Conservation (phyloP, 345 rosid genomes). For the Brassica cretica region DNA sequence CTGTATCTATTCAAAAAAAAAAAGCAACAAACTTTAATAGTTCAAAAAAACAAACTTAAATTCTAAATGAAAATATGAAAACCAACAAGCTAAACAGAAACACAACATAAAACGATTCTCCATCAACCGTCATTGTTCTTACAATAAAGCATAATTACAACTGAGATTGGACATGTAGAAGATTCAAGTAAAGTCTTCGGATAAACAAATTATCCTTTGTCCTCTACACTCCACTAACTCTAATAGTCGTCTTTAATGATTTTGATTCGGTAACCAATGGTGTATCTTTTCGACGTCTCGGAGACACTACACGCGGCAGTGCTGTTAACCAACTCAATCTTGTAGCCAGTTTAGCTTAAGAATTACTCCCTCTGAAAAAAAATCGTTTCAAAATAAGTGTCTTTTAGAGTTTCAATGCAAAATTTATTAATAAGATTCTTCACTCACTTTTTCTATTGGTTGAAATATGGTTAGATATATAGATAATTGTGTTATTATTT, state of each 20-base stretch:
- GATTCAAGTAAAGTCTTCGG: not conserved
- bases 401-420: no score
- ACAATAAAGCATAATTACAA: not conserved
- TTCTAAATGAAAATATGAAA: not conserved
- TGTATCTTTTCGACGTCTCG: constrained; percentile 15
- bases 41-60: not conserved
- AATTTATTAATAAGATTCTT: no score
- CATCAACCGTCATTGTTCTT: no score
- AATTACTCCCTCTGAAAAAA: no score
- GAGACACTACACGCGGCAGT: constrained; percentile 19
- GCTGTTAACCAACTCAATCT: not conserved
- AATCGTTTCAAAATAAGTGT: no score
- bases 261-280: not conserved
- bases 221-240: constrained; percentile 6
- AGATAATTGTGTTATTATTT: no score
- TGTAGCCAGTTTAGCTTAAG: no score
- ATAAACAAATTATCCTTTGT: not conserved
- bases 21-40: no score
- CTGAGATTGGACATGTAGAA: not conserved
- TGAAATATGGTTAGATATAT: no score
- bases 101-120: no score
- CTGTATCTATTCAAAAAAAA: no score
- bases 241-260: not conserved
- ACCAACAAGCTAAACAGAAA: not conserved
- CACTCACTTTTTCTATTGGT: no score